phyloP scores from a whole-genome alignment of 768 basidiomycete species.

The Xanthoconium stramineum region DNA sequence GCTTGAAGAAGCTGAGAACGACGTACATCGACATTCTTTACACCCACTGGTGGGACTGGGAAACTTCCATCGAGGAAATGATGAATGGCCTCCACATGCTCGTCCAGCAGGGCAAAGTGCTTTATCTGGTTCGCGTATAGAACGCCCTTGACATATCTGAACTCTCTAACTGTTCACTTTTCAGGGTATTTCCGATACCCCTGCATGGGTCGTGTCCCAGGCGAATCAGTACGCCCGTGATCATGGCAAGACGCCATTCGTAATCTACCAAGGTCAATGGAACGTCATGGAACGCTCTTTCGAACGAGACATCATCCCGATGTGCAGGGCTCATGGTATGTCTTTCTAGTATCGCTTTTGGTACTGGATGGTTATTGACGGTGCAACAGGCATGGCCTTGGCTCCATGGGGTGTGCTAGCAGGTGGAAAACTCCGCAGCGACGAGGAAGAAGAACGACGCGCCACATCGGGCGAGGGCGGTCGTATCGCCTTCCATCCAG shows the following conservation, averaged over 20 bases:
- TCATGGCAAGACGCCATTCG: conserved; percentile 43
- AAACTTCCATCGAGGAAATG: conserved; percentile 42
- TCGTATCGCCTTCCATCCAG: neutral
- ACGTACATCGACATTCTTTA: conserved; percentile 57
- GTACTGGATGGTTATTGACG: neutral
- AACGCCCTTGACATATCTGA: neutral
- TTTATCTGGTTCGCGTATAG: conserved; percentile 29
- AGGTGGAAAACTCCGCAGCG: conserved; percentile 32
- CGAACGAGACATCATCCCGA: conserved; percentile 43
- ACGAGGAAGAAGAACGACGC: conserved; percentile 31
- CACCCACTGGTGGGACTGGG: conserved; percentile 51
- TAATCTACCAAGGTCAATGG: conserved; percentile 42
- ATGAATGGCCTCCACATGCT: conserved; percentile 44
- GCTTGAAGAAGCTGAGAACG: conserved; percentile 50
- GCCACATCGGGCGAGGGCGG: conserved; percentile 17
- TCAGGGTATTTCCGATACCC: conserved; percentile 31
- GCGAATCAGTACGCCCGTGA: conserved; percentile 42
- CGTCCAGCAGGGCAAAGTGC: conserved; percentile 42
- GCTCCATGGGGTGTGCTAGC: conserved; percentile 38
- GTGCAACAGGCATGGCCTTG: conserved; percentile 28
- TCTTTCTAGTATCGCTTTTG: neutral
- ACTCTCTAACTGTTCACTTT: neutral
- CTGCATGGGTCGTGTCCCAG: conserved; percentile 40
- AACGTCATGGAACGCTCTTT: conserved; percentile 35
- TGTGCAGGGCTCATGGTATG: conserved; percentile 27